Evolutionary conservation across 768 basidiomycete species (phyloP), one percentile per base, ranked within the genome.

Genomic region (Royoungia palumana): DNA sequence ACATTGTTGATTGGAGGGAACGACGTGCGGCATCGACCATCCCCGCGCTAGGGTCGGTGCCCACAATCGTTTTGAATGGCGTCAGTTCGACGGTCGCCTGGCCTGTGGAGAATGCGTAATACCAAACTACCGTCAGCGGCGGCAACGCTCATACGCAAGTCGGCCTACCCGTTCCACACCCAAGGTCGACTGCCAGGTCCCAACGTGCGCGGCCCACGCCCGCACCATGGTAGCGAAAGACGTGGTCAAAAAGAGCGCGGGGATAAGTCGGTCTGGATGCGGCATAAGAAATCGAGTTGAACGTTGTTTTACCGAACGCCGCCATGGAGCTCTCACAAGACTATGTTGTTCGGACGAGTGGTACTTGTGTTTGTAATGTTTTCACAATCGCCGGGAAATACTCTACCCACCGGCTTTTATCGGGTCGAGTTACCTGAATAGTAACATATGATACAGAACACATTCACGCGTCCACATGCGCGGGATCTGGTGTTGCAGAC

Each of bases 141-240:
- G 5, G 14, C 6, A 4, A 6, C 13, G 6, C 32, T 16, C 32
- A 16, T 32, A 6, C 32, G 16, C 32, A 32, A 32, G 32, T 32
- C 32, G 7, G 53, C 71, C 11, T 49, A 87, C 89, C 87, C n/a
- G 90, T 88, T 22, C 91, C 89, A 66, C 90, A 92, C 5, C 91
- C 89, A 2, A 91, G 63, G 57, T 94, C 90, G 0, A 89, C 72
- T 0, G 85, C 87, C 16, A 67, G 71, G 13, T 79, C 73, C 76
- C 80, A 87, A 45, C 64, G 53, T 0, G 57, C 58, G 0, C 28
- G 34, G 1, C n/a, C 21, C 3, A 39, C 11, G 12, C 35, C 25
- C 3, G 54, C 50, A 6, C 57, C 62, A 58, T 91, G 89, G 58
- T 81, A 86, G 5, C 70, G 62, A 57, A 81, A 81, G 36, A 91